Percentiles rank a stretch among this genome's conserved stretches.
Conservation (phyloP, 2,329 filamentous ascomycete species). For the Elsinoe perseae region DNA sequence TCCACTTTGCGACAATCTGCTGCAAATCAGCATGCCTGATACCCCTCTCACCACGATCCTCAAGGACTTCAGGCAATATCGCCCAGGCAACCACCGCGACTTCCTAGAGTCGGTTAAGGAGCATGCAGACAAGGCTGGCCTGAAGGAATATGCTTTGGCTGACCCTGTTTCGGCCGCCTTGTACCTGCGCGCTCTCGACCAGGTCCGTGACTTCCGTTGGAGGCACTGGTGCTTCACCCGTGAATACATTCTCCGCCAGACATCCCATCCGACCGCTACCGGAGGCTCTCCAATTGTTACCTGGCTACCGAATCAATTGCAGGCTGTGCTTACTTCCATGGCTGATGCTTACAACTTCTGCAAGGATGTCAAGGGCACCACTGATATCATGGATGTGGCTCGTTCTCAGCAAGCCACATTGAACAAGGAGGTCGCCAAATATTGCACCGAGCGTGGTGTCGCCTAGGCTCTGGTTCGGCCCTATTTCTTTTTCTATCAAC, state of each 20-base stretch:
- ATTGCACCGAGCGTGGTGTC: conserved; percentile 19
- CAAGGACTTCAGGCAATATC: conserved; percentile 79
- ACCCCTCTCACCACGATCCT: conserved; percentile 86
- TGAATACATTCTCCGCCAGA: conserved; percentile 76
- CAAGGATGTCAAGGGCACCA: conserved; percentile 38
- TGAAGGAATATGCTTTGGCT: conserved; percentile 46
- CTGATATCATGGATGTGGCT: conserved; percentile 38
- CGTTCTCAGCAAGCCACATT: conserved; percentile 16
- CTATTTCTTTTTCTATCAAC: background rate
- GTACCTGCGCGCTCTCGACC: conserved; percentile 52
- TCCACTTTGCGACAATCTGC: conserved; percentile 79
- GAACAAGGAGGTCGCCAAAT: conserved; percentile 19
- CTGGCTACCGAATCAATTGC: conserved; percentile 75
- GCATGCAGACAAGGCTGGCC: conserved; percentile 43
- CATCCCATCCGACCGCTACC: conserved; percentile 67
- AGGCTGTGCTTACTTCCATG: conserved; percentile 67
- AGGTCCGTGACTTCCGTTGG: conserved; percentile 76
- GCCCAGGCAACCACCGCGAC: conserved; percentile 78
- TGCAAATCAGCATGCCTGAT: conserved; percentile 77
- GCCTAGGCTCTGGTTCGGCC: background rate
- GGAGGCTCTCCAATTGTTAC: conserved; percentile 76
- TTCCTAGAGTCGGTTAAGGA: conserved; percentile 67
- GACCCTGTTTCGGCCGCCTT: conserved; percentile 30
- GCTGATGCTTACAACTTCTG: conserved; percentile 40
- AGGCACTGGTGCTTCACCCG: conserved; percentile 79